A percentile compares a stretch with the other conserved stretches of the same genome.
phyloP scores from a whole-genome alignment of 192 early-diverging fungal genomes.

The Spizellomyces sp. region DNA sequence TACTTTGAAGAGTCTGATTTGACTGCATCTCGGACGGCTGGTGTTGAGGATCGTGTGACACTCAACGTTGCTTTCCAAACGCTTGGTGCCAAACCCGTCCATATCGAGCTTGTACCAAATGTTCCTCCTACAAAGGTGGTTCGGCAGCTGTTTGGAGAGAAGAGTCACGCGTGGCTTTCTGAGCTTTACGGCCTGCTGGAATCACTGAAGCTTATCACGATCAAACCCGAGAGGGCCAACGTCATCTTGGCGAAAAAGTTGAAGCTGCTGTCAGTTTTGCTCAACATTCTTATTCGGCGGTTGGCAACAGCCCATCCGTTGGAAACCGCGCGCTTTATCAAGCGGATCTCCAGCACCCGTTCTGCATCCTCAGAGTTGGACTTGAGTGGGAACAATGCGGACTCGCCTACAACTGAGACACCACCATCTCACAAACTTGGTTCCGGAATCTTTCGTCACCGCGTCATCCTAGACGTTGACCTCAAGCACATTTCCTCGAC shows the following conservation, averaged over 20 bases:
- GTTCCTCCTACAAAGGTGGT: constrained; percentile 29
- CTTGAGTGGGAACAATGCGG: background rate
- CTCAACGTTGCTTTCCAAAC: constrained; percentile 60
- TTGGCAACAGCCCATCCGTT: constrained; percentile 40
- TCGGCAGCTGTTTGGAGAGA: constrained; percentile 49
- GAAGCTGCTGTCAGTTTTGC: constrained; percentile 48
- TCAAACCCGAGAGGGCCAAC: constrained; percentile 33
- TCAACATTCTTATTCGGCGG: constrained; percentile 49
- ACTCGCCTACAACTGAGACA: background rate
- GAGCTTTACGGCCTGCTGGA: constrained; percentile 43
- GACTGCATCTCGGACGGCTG: background rate
- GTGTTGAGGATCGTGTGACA: constrained; percentile 31
- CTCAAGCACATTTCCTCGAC: constrained; percentile 25
- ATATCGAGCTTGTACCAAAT: constrained; percentile 36
- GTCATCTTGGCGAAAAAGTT: constrained; percentile 45
- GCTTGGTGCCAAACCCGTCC: constrained; percentile 45
- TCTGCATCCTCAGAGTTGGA: constrained; percentile 6
- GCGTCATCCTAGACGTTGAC: constrained; percentile 23
- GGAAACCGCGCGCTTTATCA: constrained; percentile 50
- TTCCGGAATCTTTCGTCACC: constrained; percentile 18
- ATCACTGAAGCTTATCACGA: constrained; percentile 35
- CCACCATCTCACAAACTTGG: background rate
- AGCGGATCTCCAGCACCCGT: constrained; percentile 27
- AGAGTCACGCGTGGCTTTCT: constrained; percentile 48
- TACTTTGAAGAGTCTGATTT: constrained; percentile 18